Evolutionary conservation across 352 stramenopile genomes (phyloP).

Genomic region (Globisporangium recalcitrans): DNA sequence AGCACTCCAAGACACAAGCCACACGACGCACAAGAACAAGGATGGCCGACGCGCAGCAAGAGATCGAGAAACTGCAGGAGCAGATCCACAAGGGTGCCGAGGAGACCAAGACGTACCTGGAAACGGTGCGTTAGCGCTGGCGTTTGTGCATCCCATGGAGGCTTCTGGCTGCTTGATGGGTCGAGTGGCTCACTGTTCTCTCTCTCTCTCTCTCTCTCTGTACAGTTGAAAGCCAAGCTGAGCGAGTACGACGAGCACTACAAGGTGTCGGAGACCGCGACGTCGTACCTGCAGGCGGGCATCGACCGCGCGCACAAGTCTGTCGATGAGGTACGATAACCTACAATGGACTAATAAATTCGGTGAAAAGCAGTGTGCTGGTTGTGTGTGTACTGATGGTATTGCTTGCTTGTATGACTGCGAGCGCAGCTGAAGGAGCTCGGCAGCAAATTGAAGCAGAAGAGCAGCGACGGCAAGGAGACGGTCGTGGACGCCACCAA

Average conservation of each 20-base stretch:
- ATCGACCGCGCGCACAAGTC: constrained; percentile 64
- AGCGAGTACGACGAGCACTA: constrained; percentile 66
- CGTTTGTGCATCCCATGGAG: too few species aligned
- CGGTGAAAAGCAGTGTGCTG: too few species aligned
- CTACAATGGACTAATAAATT: too few species aligned
- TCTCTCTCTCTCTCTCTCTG: too few species aligned
- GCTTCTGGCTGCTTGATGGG: too few species aligned
- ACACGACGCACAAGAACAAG: not conserved
- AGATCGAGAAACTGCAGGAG: constrained; percentile 9
- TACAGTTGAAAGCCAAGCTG: constrained; percentile 41
- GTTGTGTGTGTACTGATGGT: too few species aligned
- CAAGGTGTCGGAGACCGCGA: constrained; percentile 66
- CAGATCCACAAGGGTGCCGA: constrained; percentile 36
- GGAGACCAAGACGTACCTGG: constrained; percentile 74
- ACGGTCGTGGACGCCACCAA: constrained; percentile 28
- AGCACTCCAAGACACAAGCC: not conserved
- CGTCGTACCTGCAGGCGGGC: constrained; percentile 54
- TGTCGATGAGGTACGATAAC: constrained; percentile 42
- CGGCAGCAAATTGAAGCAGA: constrained; percentile 38
- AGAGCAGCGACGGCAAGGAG: not conserved
- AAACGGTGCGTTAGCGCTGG: constrained; percentile 21
- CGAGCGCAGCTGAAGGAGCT: constrained; percentile 37
- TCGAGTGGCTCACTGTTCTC: too few species aligned
- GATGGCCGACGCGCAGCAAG: constrained; percentile 11
- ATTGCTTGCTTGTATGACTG: not conserved